Evolutionary conservation across 78 protist genomes (phyloP).

Genomic region (Polysphondylium violaceum): DNA sequence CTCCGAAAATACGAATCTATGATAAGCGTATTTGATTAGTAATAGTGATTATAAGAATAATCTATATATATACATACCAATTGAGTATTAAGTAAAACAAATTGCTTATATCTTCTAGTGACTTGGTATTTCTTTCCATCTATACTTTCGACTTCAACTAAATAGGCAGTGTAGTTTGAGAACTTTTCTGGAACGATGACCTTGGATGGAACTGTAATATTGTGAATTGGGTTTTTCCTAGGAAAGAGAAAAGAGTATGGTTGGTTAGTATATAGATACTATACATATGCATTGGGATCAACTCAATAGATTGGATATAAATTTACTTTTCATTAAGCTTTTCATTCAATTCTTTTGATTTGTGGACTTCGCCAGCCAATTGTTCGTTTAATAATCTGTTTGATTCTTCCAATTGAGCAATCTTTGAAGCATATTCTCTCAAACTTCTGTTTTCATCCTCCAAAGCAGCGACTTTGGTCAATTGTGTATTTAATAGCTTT

Average conservation of each 20-base stretch:
- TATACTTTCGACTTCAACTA: constrained; percentile 38
- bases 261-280: too few relatives aligned
- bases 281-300: too few relatives aligned
- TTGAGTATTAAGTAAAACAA: constrained; percentile 49
- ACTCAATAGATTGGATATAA: background rate
- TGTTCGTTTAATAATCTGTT: constrained; percentile 22
- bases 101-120: constrained; percentile 71
- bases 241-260: too few relatives aligned
- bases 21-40: too few relatives aligned
- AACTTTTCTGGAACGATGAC: constrained; percentile 17
- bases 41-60: too few relatives aligned
- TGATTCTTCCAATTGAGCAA: constrained; percentile 22
- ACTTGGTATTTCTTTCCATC: constrained; percentile 28
- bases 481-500: background rate
- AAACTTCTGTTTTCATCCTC: constrained; percentile 14
- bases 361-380: constrained; percentile 14
- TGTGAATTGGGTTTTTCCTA: background rate
- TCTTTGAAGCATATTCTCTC: background rate
- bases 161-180: constrained; percentile 49
- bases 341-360: background rate
- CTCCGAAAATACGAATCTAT: constrained; percentile 58
- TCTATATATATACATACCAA: too few relatives aligned
- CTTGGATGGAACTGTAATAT: constrained; percentile 47
- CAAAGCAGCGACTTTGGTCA: constrained; percentile 2
- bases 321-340: background rate